Evolutionary conservation across 441 rosid genomes (phyloP).

Genomic region (Croton setiger): DNA sequence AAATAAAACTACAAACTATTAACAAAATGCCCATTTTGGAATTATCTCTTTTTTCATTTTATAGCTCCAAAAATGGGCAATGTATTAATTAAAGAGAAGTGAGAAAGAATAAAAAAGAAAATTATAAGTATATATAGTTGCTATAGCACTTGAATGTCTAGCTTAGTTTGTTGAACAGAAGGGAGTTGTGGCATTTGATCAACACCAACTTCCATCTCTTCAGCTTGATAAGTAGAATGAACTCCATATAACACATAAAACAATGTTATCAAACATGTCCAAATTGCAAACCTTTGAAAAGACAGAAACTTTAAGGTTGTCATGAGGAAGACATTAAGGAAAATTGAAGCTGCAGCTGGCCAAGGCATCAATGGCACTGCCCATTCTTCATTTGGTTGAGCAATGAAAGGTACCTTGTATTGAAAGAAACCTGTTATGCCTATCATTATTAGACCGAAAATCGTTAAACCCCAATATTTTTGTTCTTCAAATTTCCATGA

Average conservation of each 20-base stretch:
- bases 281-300: conserved; percentile 64
- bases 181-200: conserved; percentile 32
- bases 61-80: neutral
- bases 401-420: conserved; percentile 25
- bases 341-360: conserved; percentile 73
- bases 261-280: conserved; percentile 61
- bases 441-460: conserved; percentile 37
- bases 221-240: conserved; percentile 77
- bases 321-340: conserved; percentile 72
- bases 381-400: conserved; percentile 42
- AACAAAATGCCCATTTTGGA: too few relatives aligned
- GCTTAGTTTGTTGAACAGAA: conserved; percentile 36
- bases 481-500: conserved; percentile 56
- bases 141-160: conserved; percentile 43
- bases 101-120: neutral
- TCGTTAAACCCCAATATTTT: conserved; percentile 50
- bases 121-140: neutral
- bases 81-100: neutral
- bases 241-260: conserved; percentile 85
- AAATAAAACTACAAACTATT: too few relatives aligned
- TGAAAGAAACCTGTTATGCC: conserved; percentile 44
- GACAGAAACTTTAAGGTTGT: conserved; percentile 53
- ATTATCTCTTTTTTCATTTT: too few relatives aligned
- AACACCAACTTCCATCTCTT: conserved; percentile 44
- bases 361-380: conserved; percentile 90